Evolutionary conservation across 2,329 filamentous ascomycete species (phyloP).

Genomic region (Dactylellina drechsleri): DNA sequence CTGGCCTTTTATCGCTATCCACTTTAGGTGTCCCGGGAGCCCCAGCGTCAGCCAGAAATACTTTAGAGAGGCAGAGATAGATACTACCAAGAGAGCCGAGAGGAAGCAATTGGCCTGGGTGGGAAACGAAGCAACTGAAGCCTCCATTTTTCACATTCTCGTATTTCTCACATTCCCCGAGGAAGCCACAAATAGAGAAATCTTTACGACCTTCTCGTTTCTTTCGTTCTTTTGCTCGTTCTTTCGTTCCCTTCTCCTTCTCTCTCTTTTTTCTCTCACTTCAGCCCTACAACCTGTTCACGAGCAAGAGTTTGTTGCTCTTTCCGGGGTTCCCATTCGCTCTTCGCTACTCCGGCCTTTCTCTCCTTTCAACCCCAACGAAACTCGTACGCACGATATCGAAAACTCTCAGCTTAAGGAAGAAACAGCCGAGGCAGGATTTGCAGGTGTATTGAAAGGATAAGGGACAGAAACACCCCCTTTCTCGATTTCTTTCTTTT

Average conservation of each 20-base stretch:
- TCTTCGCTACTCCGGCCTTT: slow-evolving; percentile 16
- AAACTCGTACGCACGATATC: not conserved
- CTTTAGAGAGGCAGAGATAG: not conserved
- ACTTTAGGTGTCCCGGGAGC: slow-evolving; percentile 9
- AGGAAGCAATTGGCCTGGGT: not conserved
- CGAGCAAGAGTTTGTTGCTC: not conserved
- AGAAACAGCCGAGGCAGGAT: no score
- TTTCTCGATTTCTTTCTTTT: not conserved
- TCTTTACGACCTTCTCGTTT: slow-evolving; percentile 15
- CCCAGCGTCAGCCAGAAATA: slow-evolving; percentile 15
- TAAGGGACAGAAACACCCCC: slow-evolving; percentile 1
- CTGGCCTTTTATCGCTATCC: slow-evolving; percentile 53
- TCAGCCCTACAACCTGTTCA: slow-evolving; percentile 8
- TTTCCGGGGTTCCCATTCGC: not conserved
- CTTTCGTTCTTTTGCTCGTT: not conserved
- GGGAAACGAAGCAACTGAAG: slow-evolving; percentile 3
- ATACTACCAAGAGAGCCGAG: not conserved
- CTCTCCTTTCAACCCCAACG: not conserved
- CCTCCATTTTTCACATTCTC: slow-evolving; percentile 42
- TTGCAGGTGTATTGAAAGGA: no score
- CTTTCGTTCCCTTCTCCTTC: not conserved
- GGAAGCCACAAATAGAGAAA: slow-evolving; percentile 12
- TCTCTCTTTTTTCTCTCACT: not conserved
- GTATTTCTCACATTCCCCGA: slow-evolving; percentile 41
- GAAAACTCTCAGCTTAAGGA: no score